Base-by-base conservation (phyloP, 2,329 filamentous ascomycete genomes). In the Calonectria henricotiae region DNA sequence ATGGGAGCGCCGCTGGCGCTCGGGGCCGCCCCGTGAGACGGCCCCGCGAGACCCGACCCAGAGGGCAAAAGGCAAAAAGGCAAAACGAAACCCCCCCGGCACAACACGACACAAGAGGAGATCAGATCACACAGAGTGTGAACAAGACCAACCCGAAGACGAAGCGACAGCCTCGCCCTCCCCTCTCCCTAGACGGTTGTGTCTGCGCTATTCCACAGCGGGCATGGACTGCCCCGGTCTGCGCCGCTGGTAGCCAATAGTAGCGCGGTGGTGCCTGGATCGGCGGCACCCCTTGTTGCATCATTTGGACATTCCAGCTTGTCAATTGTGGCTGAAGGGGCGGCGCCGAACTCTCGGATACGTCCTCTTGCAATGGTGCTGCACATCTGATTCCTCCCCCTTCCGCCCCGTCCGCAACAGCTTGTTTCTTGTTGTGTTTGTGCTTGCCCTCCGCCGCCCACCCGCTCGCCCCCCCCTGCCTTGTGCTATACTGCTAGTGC, bases 241-340 rank as follows among this genome's bases (percentile, higher is more conserved):
- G 62, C 35, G 20, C 30, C 35, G 54, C 35, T 1, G n/a, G 23
- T 30, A 43, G 54, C 51, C 46, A 62, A 58, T 65, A 11, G 46
- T n/a, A 62, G 32, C 47, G 9, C 37, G 20, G 49, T 30, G 20
- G 60, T 55, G 15, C 49, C 46, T 68, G 49, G 20, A 58, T 25
- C 44, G 32, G 49, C 23, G n/a, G 20, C 12, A 15, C 47, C 30
- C 65, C 39, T 44, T 64, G 47, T 68, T 43, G 61, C 55, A 46
- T 51, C 30, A 41, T 65, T 55, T 64, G 25, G 51, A 39, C 39
- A 35, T 62, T 65, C 46, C 46, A 65, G 46, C 49, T 47, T 41
- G 62, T 62, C 23, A 61, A 39, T 39, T 17, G 62, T 65, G 54
- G 67, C 62, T 68, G 46, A 43, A 54, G 13, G 27, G 39, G 47